Percentiles rank a stretch among this genome's conserved stretches.
These are phyloP conservation scores for Phytophthora palmivora DNA, from an alignment of 352 stramenopile species.

Conservation along the genomic window DNA sequence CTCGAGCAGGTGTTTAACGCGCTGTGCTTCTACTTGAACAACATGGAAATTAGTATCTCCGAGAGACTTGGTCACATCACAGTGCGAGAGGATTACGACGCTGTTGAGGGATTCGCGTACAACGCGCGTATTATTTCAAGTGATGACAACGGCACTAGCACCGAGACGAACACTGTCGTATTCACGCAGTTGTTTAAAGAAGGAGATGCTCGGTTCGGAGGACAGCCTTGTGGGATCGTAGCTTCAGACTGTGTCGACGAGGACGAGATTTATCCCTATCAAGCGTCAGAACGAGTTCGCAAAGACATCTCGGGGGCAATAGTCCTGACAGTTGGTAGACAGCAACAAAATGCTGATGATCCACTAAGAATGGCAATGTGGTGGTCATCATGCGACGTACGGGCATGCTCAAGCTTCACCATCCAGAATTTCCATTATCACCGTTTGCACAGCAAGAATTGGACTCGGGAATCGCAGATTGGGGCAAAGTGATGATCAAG, in stretches of 20 bases:
- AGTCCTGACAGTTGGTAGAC: slow-evolving; percentile 25
- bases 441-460: slow-evolving; percentile 18
- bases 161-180: slow-evolving; percentile 33
- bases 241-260: slow-evolving; percentile 40
- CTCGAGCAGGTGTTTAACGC: slow-evolving; percentile 45
- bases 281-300: slow-evolving; percentile 21
- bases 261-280: slow-evolving; percentile 38
- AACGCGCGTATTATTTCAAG: slow-evolving; percentile 42
- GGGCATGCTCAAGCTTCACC: slow-evolving; percentile 27
- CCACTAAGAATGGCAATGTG: slow-evolving; percentile 4
- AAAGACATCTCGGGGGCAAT: slow-evolving; percentile 44
- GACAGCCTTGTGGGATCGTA: slow-evolving; percentile 34
- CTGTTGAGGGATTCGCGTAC: slow-evolving; percentile 22
- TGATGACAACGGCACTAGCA: slow-evolving; percentile 19
- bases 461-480: slow-evolving; percentile 23
- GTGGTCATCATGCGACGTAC: slow-evolving; percentile 26
- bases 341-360: background rate
- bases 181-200: slow-evolving; percentile 34
- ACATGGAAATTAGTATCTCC: slow-evolving; percentile 57
- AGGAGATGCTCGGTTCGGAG: slow-evolving; percentile 7
- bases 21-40: slow-evolving; percentile 43
- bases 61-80: slow-evolving; percentile 32
- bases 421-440: slow-evolving; percentile 23
- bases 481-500: slow-evolving; percentile 41
- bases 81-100: slow-evolving; percentile 32